Conservation (phyloP, 2,329 filamentous ascomycete genomes). For the Colletotrichum agaves region DNA sequence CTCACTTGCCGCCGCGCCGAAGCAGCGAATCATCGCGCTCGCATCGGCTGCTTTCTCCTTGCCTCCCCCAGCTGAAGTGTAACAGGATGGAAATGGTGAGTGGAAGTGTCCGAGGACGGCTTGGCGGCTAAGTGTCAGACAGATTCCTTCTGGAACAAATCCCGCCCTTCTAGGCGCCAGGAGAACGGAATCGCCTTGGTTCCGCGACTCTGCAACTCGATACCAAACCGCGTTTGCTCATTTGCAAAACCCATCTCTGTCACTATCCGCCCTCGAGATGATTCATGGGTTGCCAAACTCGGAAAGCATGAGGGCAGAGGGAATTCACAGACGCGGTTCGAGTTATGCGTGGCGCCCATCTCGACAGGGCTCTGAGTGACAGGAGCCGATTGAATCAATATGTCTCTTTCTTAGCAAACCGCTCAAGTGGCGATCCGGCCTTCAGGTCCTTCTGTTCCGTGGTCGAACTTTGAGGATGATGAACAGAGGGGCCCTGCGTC, state of each 20-base stretch:
- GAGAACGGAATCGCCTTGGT: background rate
- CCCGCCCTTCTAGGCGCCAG: background rate
- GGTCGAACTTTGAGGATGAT: slow-evolving; percentile 12
- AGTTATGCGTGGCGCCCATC: slow-evolving; percentile 2
- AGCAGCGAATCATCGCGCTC: slow-evolving; percentile 13
- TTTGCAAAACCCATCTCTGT: slow-evolving; percentile 9
- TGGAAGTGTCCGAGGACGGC: background rate
- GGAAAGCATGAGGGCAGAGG: background rate
- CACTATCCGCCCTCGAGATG: background rate
- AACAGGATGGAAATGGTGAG: background rate
- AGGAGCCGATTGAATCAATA: background rate
- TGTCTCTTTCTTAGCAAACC: slow-evolving; percentile 15
- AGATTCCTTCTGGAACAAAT: slow-evolving; percentile 27
- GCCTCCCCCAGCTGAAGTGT: background rate
- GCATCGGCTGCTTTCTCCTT: slow-evolving; percentile 9
- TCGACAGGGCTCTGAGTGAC: slow-evolving; percentile 6
- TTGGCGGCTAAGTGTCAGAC: slow-evolving; percentile 3
- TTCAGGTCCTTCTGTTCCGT: background rate
- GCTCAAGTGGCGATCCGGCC: slow-evolving; percentile 1
- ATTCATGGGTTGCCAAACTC: slow-evolving; percentile 12
- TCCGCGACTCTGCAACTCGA: slow-evolving; percentile 20
- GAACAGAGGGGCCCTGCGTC: slow-evolving; percentile 19
- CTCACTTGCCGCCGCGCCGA: background rate
- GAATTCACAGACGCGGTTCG: background rate
- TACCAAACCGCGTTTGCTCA: slow-evolving; percentile 19